Evolutionary conservation across 2,329 filamentous ascomycete genomes (phyloP), one percentile per base, ranked within the genome.

Genomic region (Colletotrichum neosansevieriae): DNA sequence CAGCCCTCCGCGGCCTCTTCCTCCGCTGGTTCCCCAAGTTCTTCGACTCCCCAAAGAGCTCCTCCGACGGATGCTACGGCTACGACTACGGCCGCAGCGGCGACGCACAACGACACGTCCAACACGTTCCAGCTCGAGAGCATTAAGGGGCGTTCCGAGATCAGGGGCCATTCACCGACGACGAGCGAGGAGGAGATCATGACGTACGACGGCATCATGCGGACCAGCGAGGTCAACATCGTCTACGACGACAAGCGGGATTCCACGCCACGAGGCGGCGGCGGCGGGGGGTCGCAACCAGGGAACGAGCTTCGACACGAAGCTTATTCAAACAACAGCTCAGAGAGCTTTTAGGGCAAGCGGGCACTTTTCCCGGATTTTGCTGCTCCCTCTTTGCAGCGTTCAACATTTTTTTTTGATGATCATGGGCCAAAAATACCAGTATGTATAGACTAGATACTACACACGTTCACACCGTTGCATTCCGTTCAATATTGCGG

Each of bases 101-200:
- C 21, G 54, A 36, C 21, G 49, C 36, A 60, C 54, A 47, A 49
- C 21, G 17, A 24, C 38, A 24, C 36, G 6, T 6, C 10, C 45
- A 56, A 66, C 11, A 3, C 61, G 17, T 69, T 69, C 49, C 56
- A 56, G 40, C 66, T 69, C 40, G 60, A 60, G 66, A 66, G 19
- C 29, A 71, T 76, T 68, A 76, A 74, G 38, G 73, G 62, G 29
- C 77, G 74, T 56, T 77, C 79, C n/a, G 79, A 79, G 63, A 76
- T 80, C 24, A 74, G 78, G 47, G 74, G 76, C 34, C 73, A 71
- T 11, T 77, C 79, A 15, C 78, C 78, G 0, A 79, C 70, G 5
- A 75, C 74, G 11, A 79, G 76, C 12, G 78, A 81, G 60, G 79
- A 81, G 62, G 79, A 81, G 68, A 81, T 81, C 12, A 80, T 81